Percentiles rank a stretch among this genome's conserved stretches.
These are phyloP conservation scores for Barnettozyma californica DNA, from an alignment of 805 yeast genomes.

Conservation along the genomic window DNA sequence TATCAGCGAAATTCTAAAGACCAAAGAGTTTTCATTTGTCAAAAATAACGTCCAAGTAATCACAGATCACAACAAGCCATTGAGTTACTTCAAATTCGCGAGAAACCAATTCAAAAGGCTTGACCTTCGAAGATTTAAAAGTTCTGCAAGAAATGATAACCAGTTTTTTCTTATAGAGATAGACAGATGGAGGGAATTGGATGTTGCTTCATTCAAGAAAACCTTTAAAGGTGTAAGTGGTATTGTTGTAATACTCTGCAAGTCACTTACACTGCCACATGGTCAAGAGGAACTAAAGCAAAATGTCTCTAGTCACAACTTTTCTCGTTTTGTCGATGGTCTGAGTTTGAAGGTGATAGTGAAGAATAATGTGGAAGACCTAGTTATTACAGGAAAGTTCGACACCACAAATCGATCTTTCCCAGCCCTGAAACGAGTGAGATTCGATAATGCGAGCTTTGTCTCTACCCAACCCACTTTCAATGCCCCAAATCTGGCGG, in stretches of 20 bases:
- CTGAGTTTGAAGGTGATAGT: slow-evolving; percentile 3
- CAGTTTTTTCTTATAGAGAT: slow-evolving; percentile 7
- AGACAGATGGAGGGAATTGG: slow-evolving; percentile 2
- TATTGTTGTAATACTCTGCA: slow-evolving; percentile 3
- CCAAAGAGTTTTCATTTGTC: background rate
- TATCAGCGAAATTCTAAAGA: background rate
- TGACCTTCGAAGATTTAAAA: background rate
- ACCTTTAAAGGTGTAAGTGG: slow-evolving; percentile 3
- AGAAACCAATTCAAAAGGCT: background rate
- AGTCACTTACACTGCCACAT: background rate
- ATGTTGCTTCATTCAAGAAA: slow-evolving; percentile 1
- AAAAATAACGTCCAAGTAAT: slow-evolving; percentile 4
- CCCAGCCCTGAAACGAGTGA: background rate
- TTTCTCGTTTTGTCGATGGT: slow-evolving; percentile 5
- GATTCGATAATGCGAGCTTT: slow-evolving; percentile 1
- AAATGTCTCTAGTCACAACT: background rate
- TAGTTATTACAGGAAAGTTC: background rate
- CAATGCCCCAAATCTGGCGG: slow-evolving; percentile 2
- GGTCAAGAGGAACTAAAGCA: background rate
- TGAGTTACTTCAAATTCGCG: slow-evolving; percentile 4
- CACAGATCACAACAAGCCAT: slow-evolving; percentile 9
- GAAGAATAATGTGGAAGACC: background rate
- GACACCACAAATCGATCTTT: slow-evolving; percentile 3
- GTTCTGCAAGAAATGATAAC: background rate
- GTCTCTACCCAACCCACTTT: background rate